Base-by-base conservation (phyloP, 768 basidiomycete species). In the Lactifluus subvellereus region DNA sequence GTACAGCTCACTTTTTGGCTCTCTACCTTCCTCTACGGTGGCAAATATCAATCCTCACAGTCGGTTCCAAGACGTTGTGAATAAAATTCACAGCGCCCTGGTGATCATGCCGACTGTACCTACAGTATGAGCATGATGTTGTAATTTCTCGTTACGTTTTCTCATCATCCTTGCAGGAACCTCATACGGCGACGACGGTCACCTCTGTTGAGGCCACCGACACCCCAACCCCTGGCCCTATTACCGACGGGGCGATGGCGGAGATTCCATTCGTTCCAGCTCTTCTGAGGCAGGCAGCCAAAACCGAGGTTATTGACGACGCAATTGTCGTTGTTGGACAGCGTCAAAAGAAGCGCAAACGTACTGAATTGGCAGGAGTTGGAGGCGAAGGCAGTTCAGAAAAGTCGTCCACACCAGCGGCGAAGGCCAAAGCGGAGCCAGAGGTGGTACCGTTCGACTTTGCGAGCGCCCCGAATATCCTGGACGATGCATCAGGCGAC, bases 261-360 rank as follows among this genome's bases (percentile, higher is more conserved):
- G 91, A 92, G 73, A 82, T 94, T 7, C 85, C 92, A 1, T 95
- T 86, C 66, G 79, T 95, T 9, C 91, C 91, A 52, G 80, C 84
- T 1, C 73, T 82, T 0, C 80, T 85, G 68, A 83, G 92, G 22
- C 71, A 70, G 54, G 59, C 70, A 20, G 72, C 70, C 43, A 62
- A 68, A 32, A 45, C 70, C 38, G 71, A 69, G 32, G 72, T 71
- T 20, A 74, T 75, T 37, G 83, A 86, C 50, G 90, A 89, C 69
- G 77, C 82, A 1, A 85, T 93, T 57, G 82, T 91, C 6, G 79
- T 88, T 14, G 88, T 91, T 18, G 89, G 89, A 7, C 84, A 87
- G 69, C 77, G 80, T 57, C 77, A 80, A 71, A 85, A 84, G 76
- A 88, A 88, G 71, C 79, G 83, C 45, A 89, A 89, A 72, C 78